These are phyloP conservation scores for Limtongia smithiae DNA, from an alignment of 805 yeast genomes.

Conservation along the genomic window DNA sequence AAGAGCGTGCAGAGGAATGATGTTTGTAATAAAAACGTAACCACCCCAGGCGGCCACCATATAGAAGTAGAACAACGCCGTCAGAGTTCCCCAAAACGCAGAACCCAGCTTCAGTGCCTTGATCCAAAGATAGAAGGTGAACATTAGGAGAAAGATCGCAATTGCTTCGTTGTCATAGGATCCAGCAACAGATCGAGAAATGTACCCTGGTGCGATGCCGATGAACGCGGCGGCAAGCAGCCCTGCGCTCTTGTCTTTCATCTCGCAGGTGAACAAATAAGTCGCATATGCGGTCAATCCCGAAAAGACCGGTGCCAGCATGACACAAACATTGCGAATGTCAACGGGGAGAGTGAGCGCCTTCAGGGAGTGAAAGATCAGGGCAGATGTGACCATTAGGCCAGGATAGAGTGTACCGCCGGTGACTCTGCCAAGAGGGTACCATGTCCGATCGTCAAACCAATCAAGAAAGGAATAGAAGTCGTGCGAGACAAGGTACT, in stretches of 20 bases:
- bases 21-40: slow-evolving; percentile 94
- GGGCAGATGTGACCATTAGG: slow-evolving; percentile 93
- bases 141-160: slow-evolving; percentile 93
- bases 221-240: slow-evolving; percentile 87
- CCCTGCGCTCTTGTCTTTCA: slow-evolving; percentile 88
- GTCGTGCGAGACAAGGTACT: slow-evolving; percentile 76
- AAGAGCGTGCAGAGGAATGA: slow-evolving; percentile 93
- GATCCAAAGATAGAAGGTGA: slow-evolving; percentile 93
- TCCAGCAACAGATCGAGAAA: slow-evolving; percentile 97
- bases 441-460: slow-evolving; percentile 99
- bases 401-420: slow-evolving; percentile 99
- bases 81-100: slow-evolving; percentile 71
- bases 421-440: slow-evolving; percentile 97
- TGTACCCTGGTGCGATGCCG: slow-evolving; percentile 92
- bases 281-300: slow-evolving; percentile 90
- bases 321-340: slow-evolving; percentile 91
- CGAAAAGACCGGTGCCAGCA: slow-evolving; percentile 94
- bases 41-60: slow-evolving; percentile 99
- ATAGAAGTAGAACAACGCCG: slow-evolving; percentile 89
- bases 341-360: slow-evolving; percentile 77
- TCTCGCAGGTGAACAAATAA: slow-evolving; percentile 79
- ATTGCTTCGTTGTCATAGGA: slow-evolving; percentile 98
- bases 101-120: slow-evolving; percentile 90
- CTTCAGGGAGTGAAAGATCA: slow-evolving; percentile 71
- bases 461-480: slow-evolving; percentile 91